Percentiles rank a stretch among this genome's conserved stretches.
Conservation (phyloP, 2,329 filamentous ascomycete genomes). For the Nothopassalora personata region DNA sequence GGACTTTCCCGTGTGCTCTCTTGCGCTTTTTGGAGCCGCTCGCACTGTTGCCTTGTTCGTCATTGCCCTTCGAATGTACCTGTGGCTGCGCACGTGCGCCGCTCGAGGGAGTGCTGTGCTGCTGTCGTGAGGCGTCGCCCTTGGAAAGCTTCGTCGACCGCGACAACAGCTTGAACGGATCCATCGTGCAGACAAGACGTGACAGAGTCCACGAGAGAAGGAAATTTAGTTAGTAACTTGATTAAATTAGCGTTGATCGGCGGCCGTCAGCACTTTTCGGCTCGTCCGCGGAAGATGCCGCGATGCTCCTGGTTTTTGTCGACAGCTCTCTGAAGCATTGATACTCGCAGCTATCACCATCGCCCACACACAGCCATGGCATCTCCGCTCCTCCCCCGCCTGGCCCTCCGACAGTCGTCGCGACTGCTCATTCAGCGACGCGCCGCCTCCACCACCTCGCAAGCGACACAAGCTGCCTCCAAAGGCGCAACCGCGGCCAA, state of each 20-base stretch:
- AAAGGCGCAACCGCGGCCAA: slow-evolving; percentile 36
- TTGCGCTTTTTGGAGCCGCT: background rate
- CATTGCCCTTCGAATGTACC: slow-evolving; percentile 46
- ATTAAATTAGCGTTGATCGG: background rate
- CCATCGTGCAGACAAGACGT: slow-evolving; percentile 45
- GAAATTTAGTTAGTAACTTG: background rate
- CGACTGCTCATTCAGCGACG: slow-evolving; percentile 41
- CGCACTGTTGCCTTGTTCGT: slow-evolving; percentile 27
- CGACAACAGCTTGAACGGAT: slow-evolving; percentile 68
- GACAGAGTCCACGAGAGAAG: background rate
- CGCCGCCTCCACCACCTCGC: slow-evolving; percentile 47
- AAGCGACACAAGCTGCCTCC: slow-evolving; percentile 41
- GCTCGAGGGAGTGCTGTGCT: slow-evolving; percentile 55
- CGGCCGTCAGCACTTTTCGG: background rate
- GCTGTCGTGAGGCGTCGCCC: slow-evolving; percentile 33
- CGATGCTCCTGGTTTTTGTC: background rate
- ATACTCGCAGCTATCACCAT: slow-evolving; percentile 12
- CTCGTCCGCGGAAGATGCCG: background rate
- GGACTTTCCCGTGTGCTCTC: slow-evolving; percentile 33
- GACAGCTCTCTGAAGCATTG: background rate
- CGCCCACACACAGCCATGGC: slow-evolving; percentile 38
- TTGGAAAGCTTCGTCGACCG: slow-evolving; percentile 58
- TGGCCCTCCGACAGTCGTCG: slow-evolving; percentile 41
- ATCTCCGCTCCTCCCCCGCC: slow-evolving; percentile 42
- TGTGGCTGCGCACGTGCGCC: slow-evolving; percentile 63